phyloP scores from a whole-genome alignment of 192 early-diverging fungal genomes.

The Chytriomyces hyalinus region DNA sequence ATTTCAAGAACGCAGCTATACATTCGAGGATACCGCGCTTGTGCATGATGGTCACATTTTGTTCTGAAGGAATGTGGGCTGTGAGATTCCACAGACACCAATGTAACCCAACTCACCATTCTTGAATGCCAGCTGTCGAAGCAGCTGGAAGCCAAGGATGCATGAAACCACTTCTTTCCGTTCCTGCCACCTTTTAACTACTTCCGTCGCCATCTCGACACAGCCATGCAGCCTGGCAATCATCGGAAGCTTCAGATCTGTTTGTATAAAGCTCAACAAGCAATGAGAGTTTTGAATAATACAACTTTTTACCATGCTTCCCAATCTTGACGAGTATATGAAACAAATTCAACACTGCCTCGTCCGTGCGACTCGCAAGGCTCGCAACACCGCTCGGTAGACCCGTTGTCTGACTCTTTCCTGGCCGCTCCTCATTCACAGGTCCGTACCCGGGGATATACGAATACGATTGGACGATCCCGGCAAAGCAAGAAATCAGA shows the following conservation, averaged over 20 bases:
- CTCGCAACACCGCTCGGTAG: constrained; percentile 26
- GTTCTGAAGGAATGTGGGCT: constrained; percentile 34
- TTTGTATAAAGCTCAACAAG: constrained; percentile 6
- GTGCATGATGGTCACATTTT: constrained; percentile 46
- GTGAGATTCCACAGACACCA: not conserved
- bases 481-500: constrained; percentile 21
- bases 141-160: constrained; percentile 40
- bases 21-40: constrained; percentile 43
- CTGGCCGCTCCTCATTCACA: too few species aligned
- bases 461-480: constrained; percentile 1
- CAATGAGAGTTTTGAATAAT: not conserved
- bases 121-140: constrained; percentile 42
- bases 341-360: constrained; percentile 45
- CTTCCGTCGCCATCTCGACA: constrained; percentile 41
- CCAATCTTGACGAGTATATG: constrained; percentile 42
- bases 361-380: constrained; percentile 41
- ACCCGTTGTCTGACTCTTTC: not conserved
- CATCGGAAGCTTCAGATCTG: constrained; percentile 49
- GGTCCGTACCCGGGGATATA: too few species aligned
- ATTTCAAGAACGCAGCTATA: constrained; percentile 29
- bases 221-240: constrained; percentile 46
- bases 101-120: constrained; percentile 38
- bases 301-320: constrained; percentile 41
- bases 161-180: constrained; percentile 37
- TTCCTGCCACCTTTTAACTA: constrained; percentile 46